Conservation (phyloP, 2,329 filamentous ascomycete genomes). For the Fusarium piperis region DNA sequence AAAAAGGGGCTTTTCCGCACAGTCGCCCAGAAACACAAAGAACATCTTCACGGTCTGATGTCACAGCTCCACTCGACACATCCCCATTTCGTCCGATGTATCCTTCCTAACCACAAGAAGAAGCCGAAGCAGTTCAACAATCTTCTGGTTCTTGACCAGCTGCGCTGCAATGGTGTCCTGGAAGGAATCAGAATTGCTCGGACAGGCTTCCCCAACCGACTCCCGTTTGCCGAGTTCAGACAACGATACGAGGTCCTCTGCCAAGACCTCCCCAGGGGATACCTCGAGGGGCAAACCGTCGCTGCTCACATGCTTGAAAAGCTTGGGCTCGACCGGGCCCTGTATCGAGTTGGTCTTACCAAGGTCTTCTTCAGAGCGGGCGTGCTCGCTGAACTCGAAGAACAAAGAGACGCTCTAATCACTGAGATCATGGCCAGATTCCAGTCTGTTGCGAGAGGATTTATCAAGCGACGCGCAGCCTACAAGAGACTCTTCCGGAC, state of each 20-base stretch:
- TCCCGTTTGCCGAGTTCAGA: conserved; percentile 92
- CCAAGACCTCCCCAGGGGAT: conserved; percentile 85
- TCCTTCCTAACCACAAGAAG: conserved; percentile 98
- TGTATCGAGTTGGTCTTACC: conserved; percentile 93
- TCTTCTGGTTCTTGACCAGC: conserved; percentile 91
- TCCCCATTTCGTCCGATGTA: conserved; percentile 97
- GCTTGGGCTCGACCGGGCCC: conserved; percentile 82
- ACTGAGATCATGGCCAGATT: conserved; percentile 93
- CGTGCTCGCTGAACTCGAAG: conserved; percentile 95
- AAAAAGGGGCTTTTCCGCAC: conserved; percentile 98
- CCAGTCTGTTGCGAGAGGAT: conserved; percentile 91
- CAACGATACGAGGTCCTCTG: conserved; percentile 97
- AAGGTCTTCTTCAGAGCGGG: conserved; percentile 99
- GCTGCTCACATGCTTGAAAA: conserved; percentile 89
- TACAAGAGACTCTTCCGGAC: conserved; percentile 95
- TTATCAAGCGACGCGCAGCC: conserved; percentile 85
- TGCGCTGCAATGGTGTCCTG: conserved; percentile 99
- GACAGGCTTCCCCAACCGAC: conserved; percentile 94
- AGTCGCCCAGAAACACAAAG: conserved; percentile 95
- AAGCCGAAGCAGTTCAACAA: conserved; percentile 91
- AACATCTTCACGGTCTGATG: conserved; percentile 98
- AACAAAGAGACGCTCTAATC: conserved; percentile 91
- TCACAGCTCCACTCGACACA: conserved; percentile 93
- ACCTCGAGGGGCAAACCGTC: conserved; percentile 88
- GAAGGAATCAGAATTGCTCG: conserved; percentile 97